phyloP scores from a whole-genome alignment of 768 basidiomycete genomes.

The Boletus rufocinnamomeus region DNA sequence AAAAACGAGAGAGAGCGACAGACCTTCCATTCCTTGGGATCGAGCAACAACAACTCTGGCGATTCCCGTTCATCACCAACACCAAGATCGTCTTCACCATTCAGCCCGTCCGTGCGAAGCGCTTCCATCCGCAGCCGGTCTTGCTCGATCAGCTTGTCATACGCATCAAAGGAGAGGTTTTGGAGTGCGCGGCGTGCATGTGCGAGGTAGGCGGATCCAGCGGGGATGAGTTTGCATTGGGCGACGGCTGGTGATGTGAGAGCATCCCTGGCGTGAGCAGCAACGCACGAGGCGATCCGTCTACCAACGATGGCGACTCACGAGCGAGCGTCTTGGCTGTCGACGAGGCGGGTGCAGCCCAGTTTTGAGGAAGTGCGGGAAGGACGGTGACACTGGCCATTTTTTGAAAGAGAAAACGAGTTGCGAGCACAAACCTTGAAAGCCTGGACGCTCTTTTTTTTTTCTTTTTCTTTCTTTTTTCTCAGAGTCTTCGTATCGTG shows the following conservation, averaged over 20 bases:
- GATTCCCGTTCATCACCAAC: slow-evolving; percentile 90
- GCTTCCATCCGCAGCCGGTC: slow-evolving; percentile 53
- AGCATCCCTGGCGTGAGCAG: slow-evolving; percentile 7
- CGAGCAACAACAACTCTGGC: slow-evolving; percentile 65
- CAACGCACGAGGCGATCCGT: background rate
- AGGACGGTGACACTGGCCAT: slow-evolving; percentile 32
- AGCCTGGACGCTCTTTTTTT: background rate
- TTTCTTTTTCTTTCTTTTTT: background rate
- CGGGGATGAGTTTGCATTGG: slow-evolving; percentile 67
- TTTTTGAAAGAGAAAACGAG: background rate
- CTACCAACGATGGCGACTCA: slow-evolving; percentile 14
- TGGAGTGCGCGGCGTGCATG: slow-evolving; percentile 77
- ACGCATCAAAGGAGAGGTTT: slow-evolving; percentile 77
- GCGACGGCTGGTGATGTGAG: slow-evolving; percentile 28
- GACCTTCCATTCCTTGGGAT: slow-evolving; percentile 99
- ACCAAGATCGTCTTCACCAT: slow-evolving; percentile 80
- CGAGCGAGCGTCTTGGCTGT: slow-evolving; percentile 28
- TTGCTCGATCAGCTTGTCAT: slow-evolving; percentile 68
- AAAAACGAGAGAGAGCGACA: slow-evolving; percentile 12
- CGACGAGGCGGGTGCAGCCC: slow-evolving; percentile 21
- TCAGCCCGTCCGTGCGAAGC: slow-evolving; percentile 48
- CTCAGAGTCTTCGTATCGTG: no score
- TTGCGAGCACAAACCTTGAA: background rate
- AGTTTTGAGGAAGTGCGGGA: slow-evolving; percentile 28
- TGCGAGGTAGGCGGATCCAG: slow-evolving; percentile 84